A percentile compares a stretch with the other conserved stretches of the same genome.
These are phyloP conservation scores for Plantago major DNA, from an alignment of 257 asterid genomes.

Conservation along the genomic window DNA sequence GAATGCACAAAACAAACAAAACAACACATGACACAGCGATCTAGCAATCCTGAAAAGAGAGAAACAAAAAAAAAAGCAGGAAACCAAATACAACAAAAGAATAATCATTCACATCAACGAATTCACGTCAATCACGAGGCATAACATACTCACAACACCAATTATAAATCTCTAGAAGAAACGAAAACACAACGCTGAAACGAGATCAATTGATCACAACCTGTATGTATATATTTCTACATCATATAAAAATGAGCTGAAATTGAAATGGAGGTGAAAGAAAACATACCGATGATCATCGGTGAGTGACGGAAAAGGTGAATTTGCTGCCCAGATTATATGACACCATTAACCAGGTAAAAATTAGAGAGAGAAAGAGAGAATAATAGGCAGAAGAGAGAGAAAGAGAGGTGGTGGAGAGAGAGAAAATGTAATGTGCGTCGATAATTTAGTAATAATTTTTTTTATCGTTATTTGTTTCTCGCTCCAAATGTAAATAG, in stretches of 20 bases:
- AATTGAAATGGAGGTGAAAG: constrained; percentile 5
- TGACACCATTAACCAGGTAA: constrained; percentile 30
- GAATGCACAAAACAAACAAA: background rate
- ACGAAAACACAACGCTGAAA: too few relatives aligned
- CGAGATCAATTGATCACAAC: too few relatives aligned
- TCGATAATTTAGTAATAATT: background rate
- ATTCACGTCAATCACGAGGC: too few relatives aligned
- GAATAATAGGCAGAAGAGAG: constrained; percentile 8
- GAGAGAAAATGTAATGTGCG: background rate
- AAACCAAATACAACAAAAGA: background rate
- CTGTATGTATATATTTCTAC: too few relatives aligned
- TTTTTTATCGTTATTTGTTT: background rate
- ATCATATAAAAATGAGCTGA: constrained; percentile 6
- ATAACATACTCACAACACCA: too few relatives aligned
- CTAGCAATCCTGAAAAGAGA: background rate
- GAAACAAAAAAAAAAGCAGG: background rate
- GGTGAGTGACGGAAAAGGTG: constrained; percentile 33
- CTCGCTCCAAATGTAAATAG: background rate
- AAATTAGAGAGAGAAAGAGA: background rate
- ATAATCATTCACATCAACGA: too few relatives aligned
- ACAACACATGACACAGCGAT: background rate
- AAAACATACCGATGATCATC: constrained; percentile 42
- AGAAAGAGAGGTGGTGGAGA: constrained; percentile 6
- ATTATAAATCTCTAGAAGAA: too few relatives aligned
- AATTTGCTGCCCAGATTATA: constrained; percentile 23